A percentile compares a stretch with the other conserved stretches of the same genome.
Evolutionary conservation across 1,139 yeast species (phyloP).

Genomic region (Candida buenavistaensis): DNA sequence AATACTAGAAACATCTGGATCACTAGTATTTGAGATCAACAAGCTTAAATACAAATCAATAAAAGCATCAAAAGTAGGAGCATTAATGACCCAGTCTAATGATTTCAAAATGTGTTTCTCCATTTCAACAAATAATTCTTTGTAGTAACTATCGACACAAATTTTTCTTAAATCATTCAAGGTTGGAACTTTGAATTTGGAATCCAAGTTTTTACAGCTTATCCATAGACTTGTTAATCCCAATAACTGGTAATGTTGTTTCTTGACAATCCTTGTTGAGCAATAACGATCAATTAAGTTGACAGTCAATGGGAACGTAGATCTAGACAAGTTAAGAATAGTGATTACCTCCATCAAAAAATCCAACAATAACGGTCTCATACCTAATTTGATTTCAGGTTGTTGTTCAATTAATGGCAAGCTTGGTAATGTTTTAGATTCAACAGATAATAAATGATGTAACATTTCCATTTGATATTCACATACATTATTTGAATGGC

Average conservation of each 20-base stretch:
- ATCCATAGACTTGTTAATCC: conserved; percentile 77
- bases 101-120: conserved; percentile 65
- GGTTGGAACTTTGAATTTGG: conserved; percentile 64
- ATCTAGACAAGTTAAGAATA: conserved; percentile 47
- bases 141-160: conserved; percentile 64
- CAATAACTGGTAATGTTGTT: conserved; percentile 61
- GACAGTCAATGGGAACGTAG: conserved; percentile 57
- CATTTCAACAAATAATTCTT: conserved; percentile 62
- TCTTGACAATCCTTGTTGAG: conserved; percentile 48
- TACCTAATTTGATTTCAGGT: conserved; percentile 50
- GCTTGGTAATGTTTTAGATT: conserved; percentile 35
- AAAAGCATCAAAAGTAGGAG: conserved; percentile 63
- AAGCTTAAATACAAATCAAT: conserved; percentile 52
- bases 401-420: conserved; percentile 48
- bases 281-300: conserved; percentile 55
- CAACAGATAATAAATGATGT: conserved; percentile 37
- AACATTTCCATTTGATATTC: conserved; percentile 46
- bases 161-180: conserved; percentile 55
- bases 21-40: conserved; percentile 17
- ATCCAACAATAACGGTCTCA: conserved; percentile 53
- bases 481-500: conserved; percentile 37
- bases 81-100: conserved; percentile 54
- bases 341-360: conserved; percentile 55
- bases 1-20: conserved; percentile 24
- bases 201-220: conserved; percentile 69